phyloP scores from a whole-genome alignment of 129 eudicot genomes.

The Silybum marianum region DNA sequence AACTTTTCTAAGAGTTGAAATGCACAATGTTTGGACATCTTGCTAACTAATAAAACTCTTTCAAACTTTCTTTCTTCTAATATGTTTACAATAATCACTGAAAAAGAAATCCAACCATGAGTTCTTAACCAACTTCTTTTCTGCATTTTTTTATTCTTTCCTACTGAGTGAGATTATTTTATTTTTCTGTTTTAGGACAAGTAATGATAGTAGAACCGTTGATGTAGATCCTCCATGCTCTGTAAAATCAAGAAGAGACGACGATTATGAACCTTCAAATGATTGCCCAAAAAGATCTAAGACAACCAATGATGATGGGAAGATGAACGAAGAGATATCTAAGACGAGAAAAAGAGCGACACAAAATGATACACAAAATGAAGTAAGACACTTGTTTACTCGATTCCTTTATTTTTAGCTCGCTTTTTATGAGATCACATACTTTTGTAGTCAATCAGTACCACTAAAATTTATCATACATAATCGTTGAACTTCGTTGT shows the following conservation, averaged over 20 bases:
- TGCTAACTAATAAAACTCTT: neutral
- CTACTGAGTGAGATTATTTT: neutral
- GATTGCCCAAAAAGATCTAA: conserved; percentile 25
- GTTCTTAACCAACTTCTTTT: conserved; percentile 10
- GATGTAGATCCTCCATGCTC: conserved; percentile 24
- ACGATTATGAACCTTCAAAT: conserved; percentile 40
- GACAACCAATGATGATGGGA: conserved; percentile 19
- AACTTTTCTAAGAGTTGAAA: neutral
- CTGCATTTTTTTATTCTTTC: conserved; percentile 12
- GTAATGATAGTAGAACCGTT: conserved; percentile 23
- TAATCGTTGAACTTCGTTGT: neutral
- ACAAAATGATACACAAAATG: conserved; percentile 1
- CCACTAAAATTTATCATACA: neutral
- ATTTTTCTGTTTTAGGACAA: conserved; percentile 23
- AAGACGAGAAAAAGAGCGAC: conserved; percentile 43
- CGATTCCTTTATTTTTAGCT: neutral
- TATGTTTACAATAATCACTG: neutral
- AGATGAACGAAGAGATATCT: conserved; percentile 13
- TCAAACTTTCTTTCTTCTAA: neutral
- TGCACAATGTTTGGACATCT: neutral
- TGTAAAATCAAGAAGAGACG: conserved; percentile 27
- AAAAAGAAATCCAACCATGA: neutral
- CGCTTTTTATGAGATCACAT: neutral
- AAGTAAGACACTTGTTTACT: conserved; percentile 33
- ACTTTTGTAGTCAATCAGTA: neutral